phyloP scores from a whole-genome alignment of 1,284 basidiomycete genomes.

The Termitomyces sp. region DNA sequence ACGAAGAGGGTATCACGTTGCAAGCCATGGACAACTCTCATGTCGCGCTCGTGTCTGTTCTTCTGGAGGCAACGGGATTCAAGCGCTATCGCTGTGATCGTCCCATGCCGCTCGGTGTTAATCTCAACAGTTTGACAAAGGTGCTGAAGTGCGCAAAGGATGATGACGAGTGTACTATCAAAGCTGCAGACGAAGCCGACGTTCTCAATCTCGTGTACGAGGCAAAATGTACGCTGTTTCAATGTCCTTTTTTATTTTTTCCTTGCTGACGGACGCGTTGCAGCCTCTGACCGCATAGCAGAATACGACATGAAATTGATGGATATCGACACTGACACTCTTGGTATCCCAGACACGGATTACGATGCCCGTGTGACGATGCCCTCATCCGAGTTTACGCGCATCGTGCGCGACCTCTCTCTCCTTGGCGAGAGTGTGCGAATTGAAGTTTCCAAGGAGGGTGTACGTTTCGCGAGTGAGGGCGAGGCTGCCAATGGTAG shows the following conservation, averaged over 20 bases:
- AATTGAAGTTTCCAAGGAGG: slow-evolving; percentile 96
- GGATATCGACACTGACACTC: slow-evolving; percentile 96
- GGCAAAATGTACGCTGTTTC: slow-evolving; percentile 61
- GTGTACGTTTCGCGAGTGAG: slow-evolving; percentile 89
- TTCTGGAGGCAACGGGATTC: slow-evolving; percentile 76
- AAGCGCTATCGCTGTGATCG: slow-evolving; percentile 92
- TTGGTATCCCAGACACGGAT: slow-evolving; percentile 97
- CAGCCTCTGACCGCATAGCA: slow-evolving; percentile 90
- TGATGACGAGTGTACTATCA: slow-evolving; percentile 90
- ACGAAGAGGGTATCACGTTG: slow-evolving; percentile 89
- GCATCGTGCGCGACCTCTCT: slow-evolving; percentile 93
- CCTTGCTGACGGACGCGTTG: slow-evolving; percentile 8
- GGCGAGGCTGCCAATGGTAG: slow-evolving; percentile 94
- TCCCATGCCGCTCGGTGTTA: slow-evolving; percentile 91
- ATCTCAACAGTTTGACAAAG: slow-evolving; percentile 88
- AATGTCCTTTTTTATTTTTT: background rate
- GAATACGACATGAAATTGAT: slow-evolving; percentile 99
- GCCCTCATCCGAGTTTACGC: slow-evolving; percentile 82
- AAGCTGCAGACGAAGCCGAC: slow-evolving; percentile 91
- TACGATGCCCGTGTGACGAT: slow-evolving; percentile 95
- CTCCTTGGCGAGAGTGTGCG: slow-evolving; percentile 92
- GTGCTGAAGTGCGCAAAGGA: slow-evolving; percentile 97
- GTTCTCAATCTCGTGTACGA: slow-evolving; percentile 89
- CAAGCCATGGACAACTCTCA: slow-evolving; percentile 99
- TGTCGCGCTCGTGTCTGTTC: slow-evolving; percentile 90